Conservation (phyloP, 2,329 filamentous ascomycete genomes). For the Colletotrichum sublineola region DNA sequence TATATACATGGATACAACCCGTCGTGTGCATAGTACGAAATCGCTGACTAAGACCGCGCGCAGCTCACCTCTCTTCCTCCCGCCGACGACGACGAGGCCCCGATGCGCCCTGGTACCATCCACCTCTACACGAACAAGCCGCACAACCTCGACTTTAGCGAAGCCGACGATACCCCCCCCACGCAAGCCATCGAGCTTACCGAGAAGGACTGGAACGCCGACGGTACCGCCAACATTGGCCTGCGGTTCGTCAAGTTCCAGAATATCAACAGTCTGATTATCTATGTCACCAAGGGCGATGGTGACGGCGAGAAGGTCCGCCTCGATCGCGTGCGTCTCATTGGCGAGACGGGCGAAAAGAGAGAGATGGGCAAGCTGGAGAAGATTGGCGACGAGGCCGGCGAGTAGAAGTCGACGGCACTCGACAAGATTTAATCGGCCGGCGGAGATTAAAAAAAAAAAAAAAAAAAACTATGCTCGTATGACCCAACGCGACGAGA, state of each 20-base stretch:
- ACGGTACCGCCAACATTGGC: constrained; percentile 78
- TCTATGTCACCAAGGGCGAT: constrained; percentile 91
- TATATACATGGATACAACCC: neutral
- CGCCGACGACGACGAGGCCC: constrained; percentile 75
- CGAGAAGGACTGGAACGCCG: constrained; percentile 83
- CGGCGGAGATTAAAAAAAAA: constrained; percentile 13
- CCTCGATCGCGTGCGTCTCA: constrained; percentile 81
- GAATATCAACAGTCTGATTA: constrained; percentile 85
- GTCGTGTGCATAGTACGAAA: neutral
- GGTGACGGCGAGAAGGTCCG: constrained; percentile 87
- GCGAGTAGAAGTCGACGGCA: constrained; percentile 60
- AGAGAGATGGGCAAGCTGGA: constrained; percentile 93
- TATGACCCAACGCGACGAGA: constrained; percentile 15
- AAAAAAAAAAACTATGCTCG: constrained; percentile 15
- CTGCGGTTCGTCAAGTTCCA: constrained; percentile 98
- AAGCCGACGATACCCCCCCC: constrained; percentile 87
- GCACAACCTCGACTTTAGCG: constrained; percentile 93
- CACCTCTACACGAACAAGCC: constrained; percentile 90
- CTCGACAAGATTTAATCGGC: constrained; percentile 5
- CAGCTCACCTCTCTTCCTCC: constrained; percentile 87
- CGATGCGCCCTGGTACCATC: constrained; percentile 85
- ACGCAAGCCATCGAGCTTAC: constrained; percentile 84
- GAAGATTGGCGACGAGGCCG: constrained; percentile 86
- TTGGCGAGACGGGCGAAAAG: constrained; percentile 93
- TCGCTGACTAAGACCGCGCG: constrained; percentile 50